These are phyloP conservation scores for Collybia nuda DNA, from an alignment of 768 basidiomycete genomes.

Conservation along the genomic window DNA sequence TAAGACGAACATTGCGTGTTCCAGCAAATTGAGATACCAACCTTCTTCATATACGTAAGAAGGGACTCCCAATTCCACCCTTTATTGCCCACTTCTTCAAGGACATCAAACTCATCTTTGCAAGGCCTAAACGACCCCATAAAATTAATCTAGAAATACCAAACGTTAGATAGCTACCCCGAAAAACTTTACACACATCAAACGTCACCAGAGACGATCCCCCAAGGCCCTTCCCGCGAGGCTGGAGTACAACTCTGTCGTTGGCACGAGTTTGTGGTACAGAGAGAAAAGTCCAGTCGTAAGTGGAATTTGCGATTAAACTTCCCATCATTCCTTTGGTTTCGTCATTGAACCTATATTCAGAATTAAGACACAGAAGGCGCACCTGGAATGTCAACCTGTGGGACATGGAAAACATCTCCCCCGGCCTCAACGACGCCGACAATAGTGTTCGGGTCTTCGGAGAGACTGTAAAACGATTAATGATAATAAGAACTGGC, in stretches of 20 bases:
- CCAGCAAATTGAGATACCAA: too few relatives aligned
- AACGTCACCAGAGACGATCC: conserved; percentile 21
- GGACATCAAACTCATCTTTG: conserved; percentile 30
- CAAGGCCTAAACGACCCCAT: conserved; percentile 23
- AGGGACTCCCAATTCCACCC: conserved; percentile 17
- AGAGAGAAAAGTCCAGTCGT: conserved; percentile 30
- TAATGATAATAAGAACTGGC: conserved; percentile 19
- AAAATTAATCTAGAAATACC: conserved; percentile 14
- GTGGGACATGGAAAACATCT: too few relatives aligned
- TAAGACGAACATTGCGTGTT: too few relatives aligned
- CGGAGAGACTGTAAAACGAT: conserved; percentile 27
- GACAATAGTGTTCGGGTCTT: conserved; percentile 25
- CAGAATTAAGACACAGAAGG: not conserved
- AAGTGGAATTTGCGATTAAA: conserved; percentile 12
- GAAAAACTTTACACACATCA: conserved; percentile 12
- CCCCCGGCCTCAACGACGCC: conserved; percentile 29
- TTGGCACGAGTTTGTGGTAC: conserved; percentile 21
- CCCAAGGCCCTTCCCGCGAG: conserved; percentile 22
- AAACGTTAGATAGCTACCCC: conserved; percentile 6
- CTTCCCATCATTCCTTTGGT: conserved; percentile 11
- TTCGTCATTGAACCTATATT: not conserved
- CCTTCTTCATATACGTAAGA: conserved; percentile 13
- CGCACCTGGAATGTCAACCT: conserved; percentile 11
- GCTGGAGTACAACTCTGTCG: conserved; percentile 17
- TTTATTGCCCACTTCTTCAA: conserved; percentile 20